These are phyloP conservation scores for Ogataea paradorogensis DNA, from an alignment of 805 yeast genomes.

Conservation along the genomic window DNA sequence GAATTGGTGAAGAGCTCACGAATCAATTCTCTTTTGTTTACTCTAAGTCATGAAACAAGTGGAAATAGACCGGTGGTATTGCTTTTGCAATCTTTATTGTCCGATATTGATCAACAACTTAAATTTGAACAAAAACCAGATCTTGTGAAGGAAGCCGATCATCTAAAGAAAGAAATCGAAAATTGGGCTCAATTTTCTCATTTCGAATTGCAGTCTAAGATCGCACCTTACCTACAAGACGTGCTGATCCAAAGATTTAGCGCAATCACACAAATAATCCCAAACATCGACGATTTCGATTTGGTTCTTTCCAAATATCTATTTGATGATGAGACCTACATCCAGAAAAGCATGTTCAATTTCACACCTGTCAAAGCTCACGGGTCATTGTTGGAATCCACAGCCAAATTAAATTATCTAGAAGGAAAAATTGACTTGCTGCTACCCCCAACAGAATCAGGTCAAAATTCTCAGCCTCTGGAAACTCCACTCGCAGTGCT, in stretches of 20 bases:
- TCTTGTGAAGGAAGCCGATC: slow-evolving; percentile 9
- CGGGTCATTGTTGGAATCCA: slow-evolving; percentile 30
- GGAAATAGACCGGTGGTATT: slow-evolving; percentile 29
- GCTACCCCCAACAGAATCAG: slow-evolving; percentile 15
- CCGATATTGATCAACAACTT: slow-evolving; percentile 22
- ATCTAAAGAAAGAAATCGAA: slow-evolving; percentile 23
- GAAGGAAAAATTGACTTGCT: slow-evolving; percentile 32
- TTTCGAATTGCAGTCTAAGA: slow-evolving; percentile 33
- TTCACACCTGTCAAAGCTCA: slow-evolving; percentile 27
- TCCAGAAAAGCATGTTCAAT: slow-evolving; percentile 26
- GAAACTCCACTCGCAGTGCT: slow-evolving; percentile 20
- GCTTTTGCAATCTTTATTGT: slow-evolving; percentile 25
- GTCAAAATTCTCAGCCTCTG: neutral
- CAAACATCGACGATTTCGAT: slow-evolving; percentile 34
- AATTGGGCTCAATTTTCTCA: slow-evolving; percentile 36
- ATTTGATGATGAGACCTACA: slow-evolving; percentile 24
- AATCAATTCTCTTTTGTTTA: slow-evolving; percentile 25
- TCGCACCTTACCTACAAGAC: slow-evolving; percentile 30
- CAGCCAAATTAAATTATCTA: slow-evolving; percentile 27
- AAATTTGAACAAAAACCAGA: slow-evolving; percentile 10
- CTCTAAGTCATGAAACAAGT: slow-evolving; percentile 29
- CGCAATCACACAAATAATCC: slow-evolving; percentile 29
- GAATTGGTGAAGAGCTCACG: slow-evolving; percentile 28
- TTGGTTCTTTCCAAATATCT: slow-evolving; percentile 28
- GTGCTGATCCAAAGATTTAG: slow-evolving; percentile 28